A percentile compares a stretch with the other conserved stretches of the same genome.
Evolutionary conservation across 1,284 basidiomycete species (phyloP).

Genomic region (Papiliotrema laurentii): DNA sequence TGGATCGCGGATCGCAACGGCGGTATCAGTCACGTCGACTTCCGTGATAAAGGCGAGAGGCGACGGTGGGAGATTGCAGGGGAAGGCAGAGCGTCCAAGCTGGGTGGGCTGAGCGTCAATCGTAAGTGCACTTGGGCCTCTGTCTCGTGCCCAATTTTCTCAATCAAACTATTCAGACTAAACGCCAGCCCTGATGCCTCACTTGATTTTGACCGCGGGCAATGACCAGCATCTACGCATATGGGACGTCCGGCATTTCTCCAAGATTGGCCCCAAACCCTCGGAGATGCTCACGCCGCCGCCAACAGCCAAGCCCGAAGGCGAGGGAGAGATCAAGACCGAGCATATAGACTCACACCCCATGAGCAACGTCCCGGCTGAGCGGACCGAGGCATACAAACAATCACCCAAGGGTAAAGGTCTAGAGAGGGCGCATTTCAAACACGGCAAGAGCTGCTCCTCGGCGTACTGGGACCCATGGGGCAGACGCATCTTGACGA

Average conservation of each 20-base stretch:
- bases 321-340: background rate
- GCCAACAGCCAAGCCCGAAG: conserved; percentile 3
- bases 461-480: conserved; percentile 51
- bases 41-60: conserved; percentile 36
- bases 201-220: conserved; percentile 45
- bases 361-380: conserved; percentile 17
- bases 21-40: conserved; percentile 49
- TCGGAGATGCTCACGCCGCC: conserved; percentile 15
- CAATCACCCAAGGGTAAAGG: conserved; percentile 28
- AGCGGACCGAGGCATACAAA: conserved; percentile 18
- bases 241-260: conserved; percentile 44
- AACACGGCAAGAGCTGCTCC: conserved; percentile 49
- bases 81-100: conserved; percentile 40
- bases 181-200: conserved; percentile 38
- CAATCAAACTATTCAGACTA: background rate
- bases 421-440: conserved; percentile 34
- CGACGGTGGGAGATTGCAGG: conserved; percentile 42
- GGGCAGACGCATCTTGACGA: conserved; percentile 47
- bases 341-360: conserved; percentile 4
- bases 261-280: conserved; percentile 18
- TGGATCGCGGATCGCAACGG: conserved; percentile 50
- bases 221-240: conserved; percentile 43
- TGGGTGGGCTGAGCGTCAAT: conserved; percentile 47
- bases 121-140: conserved; percentile 27
- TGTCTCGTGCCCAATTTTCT: background rate